A percentile compares a stretch with the other conserved stretches of the same genome.
Evolutionary conservation across 2,329 filamentous ascomycete genomes (phyloP).

Genomic region (Fusarium robinianum): DNA sequence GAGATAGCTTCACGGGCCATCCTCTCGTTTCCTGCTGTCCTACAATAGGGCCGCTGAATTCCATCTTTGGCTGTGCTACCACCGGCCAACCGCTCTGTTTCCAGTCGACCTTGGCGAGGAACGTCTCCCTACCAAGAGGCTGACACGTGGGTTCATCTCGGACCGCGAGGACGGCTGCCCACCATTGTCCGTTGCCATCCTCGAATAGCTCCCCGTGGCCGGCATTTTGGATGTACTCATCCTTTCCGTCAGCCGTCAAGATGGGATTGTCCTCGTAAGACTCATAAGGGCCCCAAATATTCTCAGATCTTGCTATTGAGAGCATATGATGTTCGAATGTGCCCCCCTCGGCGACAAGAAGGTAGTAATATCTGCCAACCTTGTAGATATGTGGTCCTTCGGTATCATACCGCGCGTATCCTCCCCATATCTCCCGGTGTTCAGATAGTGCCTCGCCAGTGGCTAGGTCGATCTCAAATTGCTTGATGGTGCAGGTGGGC

Average conservation of each 20-base stretch:
- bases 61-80: not conserved
- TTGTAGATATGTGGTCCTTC: slow-evolving; percentile 48
- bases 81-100: slow-evolving; percentile 3
- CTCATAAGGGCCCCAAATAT: slow-evolving; percentile 7
- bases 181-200: slow-evolving; percentile 1
- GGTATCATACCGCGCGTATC: not conserved
- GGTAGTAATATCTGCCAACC: slow-evolving; percentile 42
- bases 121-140: slow-evolving; percentile 4
- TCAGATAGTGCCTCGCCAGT: slow-evolving; percentile 40
- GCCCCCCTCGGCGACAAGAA: slow-evolving; percentile 3
- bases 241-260: not conserved
- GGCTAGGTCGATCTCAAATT: slow-evolving; percentile 39
- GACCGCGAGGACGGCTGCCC: slow-evolving; percentile 1
- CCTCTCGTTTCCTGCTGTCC: too few relatives aligned
- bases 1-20: too few relatives aligned
- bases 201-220: slow-evolving; percentile 7
- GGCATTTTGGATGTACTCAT: slow-evolving; percentile 1
- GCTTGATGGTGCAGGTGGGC: slow-evolving; percentile 15
- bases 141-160: not conserved
- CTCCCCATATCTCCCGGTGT: slow-evolving; percentile 14
- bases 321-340: not conserved
- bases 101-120: slow-evolving; percentile 5
- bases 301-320: not conserved
- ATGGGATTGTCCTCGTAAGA: not conserved
- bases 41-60: too few relatives aligned